Percentiles rank a stretch among this genome's conserved stretches.
These are phyloP conservation scores for Trypanosoma boissoni DNA, from an alignment of 208 protist species.

Conservation along the genomic window DNA sequence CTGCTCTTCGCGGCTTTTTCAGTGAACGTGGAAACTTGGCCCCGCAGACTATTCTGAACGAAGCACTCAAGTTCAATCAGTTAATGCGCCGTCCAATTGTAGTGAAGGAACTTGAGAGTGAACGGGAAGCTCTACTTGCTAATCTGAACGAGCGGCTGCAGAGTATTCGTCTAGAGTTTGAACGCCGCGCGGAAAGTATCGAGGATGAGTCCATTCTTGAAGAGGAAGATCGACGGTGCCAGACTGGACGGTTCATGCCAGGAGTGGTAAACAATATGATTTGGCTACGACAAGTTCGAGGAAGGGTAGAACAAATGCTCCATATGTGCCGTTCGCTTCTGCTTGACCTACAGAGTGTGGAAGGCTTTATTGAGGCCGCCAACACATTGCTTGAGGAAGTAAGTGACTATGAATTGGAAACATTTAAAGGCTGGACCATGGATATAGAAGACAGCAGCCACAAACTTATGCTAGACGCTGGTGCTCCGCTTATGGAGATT, in stretches of 20 bases:
- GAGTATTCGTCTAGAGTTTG: constrained; percentile 83
- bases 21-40: constrained; percentile 52
- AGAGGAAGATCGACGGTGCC: constrained; percentile 83
- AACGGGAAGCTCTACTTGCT: constrained; percentile 79
- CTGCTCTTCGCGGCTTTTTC: constrained; percentile 75
- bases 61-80: constrained; percentile 78
- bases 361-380: constrained; percentile 50
- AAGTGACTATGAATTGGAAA: constrained; percentile 85
- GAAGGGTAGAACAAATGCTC: constrained; percentile 75
- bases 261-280: constrained; percentile 91
- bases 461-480: constrained; percentile 72
- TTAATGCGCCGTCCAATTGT: constrained; percentile 86
- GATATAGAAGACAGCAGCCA: constrained; percentile 72
- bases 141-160: constrained; percentile 89
- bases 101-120: constrained; percentile 77
- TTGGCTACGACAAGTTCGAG: constrained; percentile 85
- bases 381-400: constrained; percentile 76
- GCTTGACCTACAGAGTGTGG: constrained; percentile 65
- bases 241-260: constrained; percentile 88
- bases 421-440: constrained; percentile 71
- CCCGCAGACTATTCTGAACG: constrained; percentile 82
- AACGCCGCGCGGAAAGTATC: constrained; percentile 69
- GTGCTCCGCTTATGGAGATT: constrained; percentile 86
- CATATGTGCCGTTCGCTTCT: constrained; percentile 75
- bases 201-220: constrained; percentile 75